These are phyloP conservation scores for Lentinula sp. DNA, from an alignment of 768 basidiomycete genomes.

Conservation along the genomic window DNA sequence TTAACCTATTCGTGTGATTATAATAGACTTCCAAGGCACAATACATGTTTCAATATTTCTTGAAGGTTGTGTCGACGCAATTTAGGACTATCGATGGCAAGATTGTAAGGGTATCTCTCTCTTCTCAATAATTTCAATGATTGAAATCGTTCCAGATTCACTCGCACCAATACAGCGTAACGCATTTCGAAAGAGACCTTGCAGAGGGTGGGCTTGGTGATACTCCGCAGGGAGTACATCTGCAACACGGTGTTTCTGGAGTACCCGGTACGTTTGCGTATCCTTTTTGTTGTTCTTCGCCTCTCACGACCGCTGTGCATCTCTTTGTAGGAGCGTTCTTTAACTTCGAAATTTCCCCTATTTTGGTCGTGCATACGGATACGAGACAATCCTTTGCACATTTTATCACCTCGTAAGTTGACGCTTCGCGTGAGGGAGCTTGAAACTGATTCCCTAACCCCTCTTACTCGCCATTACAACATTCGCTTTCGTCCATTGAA, in stretches of 20 bases:
- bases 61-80: slow-evolving; percentile 96
- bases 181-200: slow-evolving; percentile 93
- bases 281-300: not conserved
- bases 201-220: slow-evolving; percentile 51
- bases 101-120: slow-evolving; percentile 34
- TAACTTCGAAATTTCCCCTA: slow-evolving; percentile 97
- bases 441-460: not conserved
- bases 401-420: slow-evolving; percentile 89
- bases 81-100: slow-evolving; percentile 81
- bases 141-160: slow-evolving; percentile 48
- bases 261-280: slow-evolving; percentile 44
- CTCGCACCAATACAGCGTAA: slow-evolving; percentile 93
- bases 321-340: slow-evolving; percentile 60
- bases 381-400: slow-evolving; percentile 94
- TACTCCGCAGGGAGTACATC: slow-evolving; percentile 55
- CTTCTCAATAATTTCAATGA: not conserved
- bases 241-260: slow-evolving; percentile 70
- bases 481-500: no score
- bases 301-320: not conserved
- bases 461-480: not conserved
- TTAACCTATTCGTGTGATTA: no score
- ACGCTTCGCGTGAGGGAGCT: not conserved
- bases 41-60: slow-evolving; percentile 98
- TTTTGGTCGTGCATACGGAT: slow-evolving; percentile 89
- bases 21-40: slow-evolving; percentile 66